Base-by-base conservation (phyloP, 2,329 filamentous ascomycete species). In the Ascochyta clinopodiicola region DNA sequence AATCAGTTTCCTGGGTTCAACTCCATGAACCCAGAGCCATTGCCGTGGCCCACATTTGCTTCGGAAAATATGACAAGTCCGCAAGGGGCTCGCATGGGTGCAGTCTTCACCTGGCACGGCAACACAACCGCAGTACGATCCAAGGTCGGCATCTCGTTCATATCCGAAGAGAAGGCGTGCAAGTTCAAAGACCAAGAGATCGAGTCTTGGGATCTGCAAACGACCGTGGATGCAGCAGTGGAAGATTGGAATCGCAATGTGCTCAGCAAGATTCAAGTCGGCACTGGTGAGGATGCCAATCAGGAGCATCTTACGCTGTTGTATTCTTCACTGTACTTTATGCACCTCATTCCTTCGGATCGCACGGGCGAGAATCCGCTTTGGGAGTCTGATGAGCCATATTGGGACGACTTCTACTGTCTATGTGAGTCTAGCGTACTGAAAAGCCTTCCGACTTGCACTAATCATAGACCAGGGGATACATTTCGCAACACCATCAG, bases 391-490 rank as follows among this genome's bases (percentile, higher is more conserved):
- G 66, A 71, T 0, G 88, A 90, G 69, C 88, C 88, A 3, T 89
- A 88, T 62, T 91, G 87, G 66, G 86, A 89, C 56, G 88, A 90
- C 52, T 86, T 88, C 17, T 90, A 89, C 63, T 89, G 87, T 0
- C 82, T 88, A 25, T 90, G 88, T 63, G 56, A 48, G 60, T 47
- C 8, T 1, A 21, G 15, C 24, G 9, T 24, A 50, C 61, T 49
- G 86, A 71, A 77, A 59, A 61, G 78, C 66, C 85, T 88, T 69
- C 7, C 6, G 10, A 6, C 2, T 10, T 22, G 13, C 19, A 15
- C 48, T 46, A n/a, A 58, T 6, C 88, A 84, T 46, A 88, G 17
- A 86, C 83, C 0, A 90, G 29, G 62, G n/a, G 88, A 91, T 61
- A 86, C 88, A 13, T 90, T 86, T 69, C 83, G 83, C 0, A 88